Evolutionary conservation across 2,329 filamentous ascomycete species (phyloP), one percentile per base, ranked within the genome.

Genomic region (Xylariaceae sp.): DNA sequence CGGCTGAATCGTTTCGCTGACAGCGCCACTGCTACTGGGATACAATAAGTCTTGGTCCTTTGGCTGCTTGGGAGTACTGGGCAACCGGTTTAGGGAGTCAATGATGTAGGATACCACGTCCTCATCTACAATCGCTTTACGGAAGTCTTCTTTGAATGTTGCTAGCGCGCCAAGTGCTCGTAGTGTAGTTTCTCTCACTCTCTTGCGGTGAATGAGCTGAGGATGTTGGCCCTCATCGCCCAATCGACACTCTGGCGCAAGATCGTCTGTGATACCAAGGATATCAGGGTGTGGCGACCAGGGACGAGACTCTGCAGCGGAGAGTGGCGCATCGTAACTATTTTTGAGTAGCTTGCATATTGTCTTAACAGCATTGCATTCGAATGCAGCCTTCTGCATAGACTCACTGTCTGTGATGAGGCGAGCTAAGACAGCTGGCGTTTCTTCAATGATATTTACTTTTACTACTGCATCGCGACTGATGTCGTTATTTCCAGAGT

Each of bases 51-150:
- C 41, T 47, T 50, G 51, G 18, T 33, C 73, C 70, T 27, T 81
- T 77, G 59, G 77, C 78, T 9, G 67, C 24, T 70, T 73, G 0
- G 81, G 80, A 58, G 80, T 82, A 24, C 73, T 70, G n/a, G 80
- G 80, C 24, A 82, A 86, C 47, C 75, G 72, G 1, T 67, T 73
- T 37, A 97, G 80, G 0, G 92, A 94, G 63, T 96, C 90, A 35
- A 95, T 87, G 45, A 97, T 86, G 67, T 88, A 92, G 1, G 85
- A 81, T 37, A 96, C 80, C 43, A 89, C 83, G n/a, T 92, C 91
- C 63, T 90, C 84, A 20, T 92, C 87, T 46, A 94, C 88, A 40
- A 97, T 82, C 0, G 82, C 81, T 67, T 95, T 96, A 36, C 92
- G 82, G 66, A 93, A 91, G 20, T 89, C 84, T 62, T 97, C 92